Percentiles rank a stretch among this genome's conserved stretches.
phyloP scores from a whole-genome alignment of 768 basidiomycete genomes.

The Naganishia kalamii region DNA sequence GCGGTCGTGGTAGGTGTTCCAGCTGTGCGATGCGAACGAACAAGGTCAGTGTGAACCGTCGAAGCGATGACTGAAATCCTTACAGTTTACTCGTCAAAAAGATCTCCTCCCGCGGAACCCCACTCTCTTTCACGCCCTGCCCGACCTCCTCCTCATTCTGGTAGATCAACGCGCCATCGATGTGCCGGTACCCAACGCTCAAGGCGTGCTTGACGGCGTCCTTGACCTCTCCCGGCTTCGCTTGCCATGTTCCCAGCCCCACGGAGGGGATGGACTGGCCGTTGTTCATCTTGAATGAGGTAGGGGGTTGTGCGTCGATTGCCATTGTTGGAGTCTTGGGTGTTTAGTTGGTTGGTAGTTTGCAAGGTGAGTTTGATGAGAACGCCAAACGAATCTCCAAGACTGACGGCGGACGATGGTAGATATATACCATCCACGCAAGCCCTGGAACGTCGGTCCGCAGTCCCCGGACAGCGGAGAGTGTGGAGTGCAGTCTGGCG shows the following conservation, averaged over 20 bases:
- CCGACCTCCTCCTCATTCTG: constrained; percentile 32
- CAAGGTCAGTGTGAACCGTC: background rate
- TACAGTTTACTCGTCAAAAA: constrained; percentile 32
- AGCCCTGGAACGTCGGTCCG: background rate
- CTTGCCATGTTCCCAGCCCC: constrained; percentile 77
- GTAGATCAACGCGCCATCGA: constrained; percentile 76
- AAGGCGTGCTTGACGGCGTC: constrained; percentile 54
- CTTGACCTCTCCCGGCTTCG: constrained; percentile 63
- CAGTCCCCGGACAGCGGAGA: no score
- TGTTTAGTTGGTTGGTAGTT: background rate
- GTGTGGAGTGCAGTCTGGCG: no score
- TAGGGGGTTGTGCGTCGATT: constrained; percentile 1
- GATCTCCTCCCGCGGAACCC: constrained; percentile 31
- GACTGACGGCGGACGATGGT: background rate
- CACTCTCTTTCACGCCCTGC: constrained; percentile 33
- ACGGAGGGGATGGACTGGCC: constrained; percentile 57
- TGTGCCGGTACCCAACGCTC: constrained; percentile 69
- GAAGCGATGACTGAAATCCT: background rate
- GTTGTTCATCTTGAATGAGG: constrained; percentile 20
- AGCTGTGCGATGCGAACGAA: background rate
- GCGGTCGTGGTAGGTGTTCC: constrained; percentile 57
- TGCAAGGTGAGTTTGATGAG: background rate
- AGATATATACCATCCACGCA: background rate
- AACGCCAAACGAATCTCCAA: background rate
- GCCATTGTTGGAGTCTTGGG: background rate